Percentiles rank a stretch among this genome's conserved stretches.
Evolutionary conservation across 1,284 basidiomycete genomes (phyloP).

Genomic region (Apiotrichum laibachii): DNA sequence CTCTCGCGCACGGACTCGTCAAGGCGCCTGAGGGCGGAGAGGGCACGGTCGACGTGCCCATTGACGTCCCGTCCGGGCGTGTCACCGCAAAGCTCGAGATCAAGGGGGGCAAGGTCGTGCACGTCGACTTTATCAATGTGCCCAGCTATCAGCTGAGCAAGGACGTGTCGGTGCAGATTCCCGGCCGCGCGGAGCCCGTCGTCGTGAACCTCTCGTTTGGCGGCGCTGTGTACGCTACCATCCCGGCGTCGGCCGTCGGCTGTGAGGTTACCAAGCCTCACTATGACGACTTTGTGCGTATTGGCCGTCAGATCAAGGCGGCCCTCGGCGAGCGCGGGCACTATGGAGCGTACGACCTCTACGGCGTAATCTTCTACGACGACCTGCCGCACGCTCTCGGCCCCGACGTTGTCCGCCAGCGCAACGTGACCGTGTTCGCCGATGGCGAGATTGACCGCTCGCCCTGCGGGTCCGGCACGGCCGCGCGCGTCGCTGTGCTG

Average conservation of each 20-base stretch:
- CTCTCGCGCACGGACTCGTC: conserved; percentile 41
- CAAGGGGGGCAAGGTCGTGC: conserved; percentile 6
- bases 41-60: conserved; percentile 13
- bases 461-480: conserved; percentile 54
- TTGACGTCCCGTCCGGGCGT: conserved; percentile 23
- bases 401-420: conserved; percentile 7
- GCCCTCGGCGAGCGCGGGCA: conserved; percentile 28
- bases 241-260: conserved; percentile 48
- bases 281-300: conserved; percentile 38
- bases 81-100: conserved; percentile 11
- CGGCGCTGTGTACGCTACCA: conserved; percentile 54
- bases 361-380: conserved; percentile 24
- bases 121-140: conserved; percentile 25
- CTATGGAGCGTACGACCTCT: conserved; percentile 17
- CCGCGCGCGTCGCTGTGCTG: conserved; percentile 53
- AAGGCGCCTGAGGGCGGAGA: conserved; percentile 1
- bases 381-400: not conserved
- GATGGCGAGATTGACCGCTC: conserved; percentile 55
- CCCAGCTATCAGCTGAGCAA: conserved; percentile 10
- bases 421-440: conserved; percentile 46
- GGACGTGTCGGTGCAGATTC: conserved; percentile 5
- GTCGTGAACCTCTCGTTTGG: conserved; percentile 53
- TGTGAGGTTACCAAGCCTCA: conserved; percentile 36
- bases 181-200: conserved; percentile 15
- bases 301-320: conserved; percentile 38